Base-by-base conservation (phyloP, 2,329 filamentous ascomycete species). In the Dendryphion nanum region DNA sequence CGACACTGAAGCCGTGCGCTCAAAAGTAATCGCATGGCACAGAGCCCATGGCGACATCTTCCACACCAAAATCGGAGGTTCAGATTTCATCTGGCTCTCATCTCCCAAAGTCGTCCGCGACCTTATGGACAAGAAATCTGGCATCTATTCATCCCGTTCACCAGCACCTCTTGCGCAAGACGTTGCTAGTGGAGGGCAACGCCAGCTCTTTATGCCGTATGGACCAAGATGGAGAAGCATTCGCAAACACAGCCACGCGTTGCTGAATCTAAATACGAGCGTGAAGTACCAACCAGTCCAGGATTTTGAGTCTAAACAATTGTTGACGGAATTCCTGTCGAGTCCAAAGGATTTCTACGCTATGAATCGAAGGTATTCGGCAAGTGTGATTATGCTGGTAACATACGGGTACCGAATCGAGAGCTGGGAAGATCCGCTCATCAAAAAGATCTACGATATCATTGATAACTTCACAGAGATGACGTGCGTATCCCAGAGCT, bases 51-150 rank as follows among this genome's bases (percentile, higher is more conserved):
- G 67, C 6, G 53, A 65, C 29, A 44, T 70, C 3, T 66, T 68
- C 30, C 63, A 68, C 41, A 67, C 64, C 13, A 66, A 66, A 40
- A 59, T 70, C 7, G 67, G 67, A 12, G 64, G 60, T 18, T 56
- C 63, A 20, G 65, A 69, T 44, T 70, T 61, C 38, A 55, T 69
- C 28, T 69, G 63, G 63, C 53, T 70, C 6, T 64, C 58, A 39
- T 72, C 74, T 23, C 70, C 73, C 0, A 71, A 71, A 61, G 62
- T 68, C 1, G 75, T 76, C 0, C 73, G 72, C 26, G 76, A 78
- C 15, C 60, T 79, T n/a, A 72, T 80, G 38, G 74, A 77, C 42
- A 76, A 75, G 48, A 70, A 72, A 28, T 71, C 72, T 1, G 66
- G 67, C n/a, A 67, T 74, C 31, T 78, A 78, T 49, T 71, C 72